Evolutionary conservation across 495 filamentous ascomycete genomes (phyloP).

Genomic region (Trichoderma reesei): DNA sequence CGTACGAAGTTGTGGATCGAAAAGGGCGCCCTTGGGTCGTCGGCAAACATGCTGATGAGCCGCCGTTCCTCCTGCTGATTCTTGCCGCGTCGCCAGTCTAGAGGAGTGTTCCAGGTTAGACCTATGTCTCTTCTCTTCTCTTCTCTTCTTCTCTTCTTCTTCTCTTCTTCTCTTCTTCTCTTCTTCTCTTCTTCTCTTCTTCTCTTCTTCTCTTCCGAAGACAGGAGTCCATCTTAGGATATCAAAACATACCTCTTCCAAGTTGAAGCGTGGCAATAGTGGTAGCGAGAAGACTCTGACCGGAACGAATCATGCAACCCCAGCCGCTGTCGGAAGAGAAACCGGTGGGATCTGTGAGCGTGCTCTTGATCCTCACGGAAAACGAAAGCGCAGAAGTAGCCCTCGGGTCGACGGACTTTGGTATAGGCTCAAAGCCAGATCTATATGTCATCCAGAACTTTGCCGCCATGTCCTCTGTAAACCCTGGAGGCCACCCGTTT

Average conservation of each 20-base stretch:
- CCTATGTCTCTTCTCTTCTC: conserved; percentile 16
- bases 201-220: background rate
- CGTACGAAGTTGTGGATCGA: conserved; percentile 93
- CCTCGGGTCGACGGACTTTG: conserved; percentile 61
- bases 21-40: conserved; percentile 76
- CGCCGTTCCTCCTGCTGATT: conserved; percentile 51
- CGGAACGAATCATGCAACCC: conserved; percentile 98
- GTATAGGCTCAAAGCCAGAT: conserved; percentile 74
- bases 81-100: conserved; percentile 73
- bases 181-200: no score
- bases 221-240: background rate
- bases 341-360: conserved; percentile 66
- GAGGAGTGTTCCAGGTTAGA: conserved; percentile 2
- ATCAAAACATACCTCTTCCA: conserved; percentile 58
- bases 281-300: conserved; percentile 88
- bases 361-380: conserved; percentile 70
- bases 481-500: conserved; percentile 73
- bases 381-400: conserved; percentile 70
- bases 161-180: no score
- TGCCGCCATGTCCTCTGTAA: conserved; percentile 88
- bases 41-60: conserved; percentile 79
- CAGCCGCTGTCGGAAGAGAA: conserved; percentile 94
- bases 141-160: no score
- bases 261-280: conserved; percentile 59
- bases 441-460: conserved; percentile 96